Base-by-base conservation (phyloP, 2,329 filamentous ascomycete genomes). In the Stylonectria norvegica region DNA sequence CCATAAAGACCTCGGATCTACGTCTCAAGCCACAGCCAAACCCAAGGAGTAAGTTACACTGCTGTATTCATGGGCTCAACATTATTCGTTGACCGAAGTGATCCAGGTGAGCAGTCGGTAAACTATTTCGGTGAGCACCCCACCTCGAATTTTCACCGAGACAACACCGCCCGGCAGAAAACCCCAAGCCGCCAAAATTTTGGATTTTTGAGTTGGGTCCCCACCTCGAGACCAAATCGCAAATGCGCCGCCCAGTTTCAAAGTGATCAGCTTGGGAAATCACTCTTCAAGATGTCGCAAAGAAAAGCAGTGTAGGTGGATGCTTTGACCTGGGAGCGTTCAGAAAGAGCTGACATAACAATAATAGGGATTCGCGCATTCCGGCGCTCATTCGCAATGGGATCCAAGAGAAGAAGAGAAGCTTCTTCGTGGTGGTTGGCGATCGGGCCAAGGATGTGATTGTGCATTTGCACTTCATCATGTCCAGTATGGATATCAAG, bases 391-490 rank as follows among this genome's bases (percentile, higher is more conserved):
- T 96, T 60, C 81, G 84, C 64, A 96, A 95, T 85, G 86, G 86
- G 52, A 75, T 90, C 47, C 88, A 87, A 66, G 89, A 96, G 66
- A 96, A 95, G 79, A 97, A 97, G 73, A 81, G 93, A 66, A 95
- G 87, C 71, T 96, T 98, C 73, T 94, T 98, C 67, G 88, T 98
- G 42, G 83, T 98, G 17, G 91, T 98, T 32, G 93, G 93, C 60
- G 63, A 98, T 66, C 81, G 82, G 43, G 82, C 89, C 53, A 98
- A 98, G 67, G 93, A 98, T 75, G 89, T 91, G 55, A 97, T 98
- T 62, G 90, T 97, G 52, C 83, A 96, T 62, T 76, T 78, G 44
- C 90, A 97, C 69, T 89, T 93, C 61, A 94, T 98, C 60, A 86
- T 96, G 75, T 85, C 90, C 36, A 86, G 81, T 55, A 83, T 86